phyloP scores from a whole-genome alignment of 108 stramenopile species.

The Cylindrotheca fusiformis region DNA sequence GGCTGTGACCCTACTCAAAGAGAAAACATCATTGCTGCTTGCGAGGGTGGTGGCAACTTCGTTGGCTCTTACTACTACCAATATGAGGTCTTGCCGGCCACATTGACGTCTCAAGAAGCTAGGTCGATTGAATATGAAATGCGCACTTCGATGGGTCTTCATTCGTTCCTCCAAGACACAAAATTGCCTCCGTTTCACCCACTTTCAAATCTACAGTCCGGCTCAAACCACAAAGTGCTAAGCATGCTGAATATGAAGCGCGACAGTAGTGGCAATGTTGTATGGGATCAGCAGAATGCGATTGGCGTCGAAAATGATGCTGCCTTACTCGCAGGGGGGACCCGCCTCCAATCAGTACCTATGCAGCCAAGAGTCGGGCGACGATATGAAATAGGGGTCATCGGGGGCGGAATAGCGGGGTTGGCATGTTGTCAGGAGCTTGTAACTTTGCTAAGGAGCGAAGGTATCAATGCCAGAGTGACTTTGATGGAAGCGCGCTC shows the following conservation, averaged over 20 bases:
- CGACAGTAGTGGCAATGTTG: conserved; percentile 35
- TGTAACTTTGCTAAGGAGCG: conserved; percentile 20
- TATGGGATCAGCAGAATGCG: conserved; percentile 20
- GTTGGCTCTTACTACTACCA: conserved; percentile 44
- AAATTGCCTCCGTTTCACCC: conserved; percentile 55
- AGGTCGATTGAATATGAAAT: not conserved
- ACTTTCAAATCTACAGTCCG: conserved; percentile 38
- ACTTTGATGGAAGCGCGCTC: conserved; percentile 44
- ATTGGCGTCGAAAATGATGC: conserved; percentile 1
- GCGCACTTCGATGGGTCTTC: conserved; percentile 42
- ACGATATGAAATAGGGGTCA: conserved; percentile 45
- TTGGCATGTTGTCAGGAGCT: conserved; percentile 45
- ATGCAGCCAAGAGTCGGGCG: conserved; percentile 43
- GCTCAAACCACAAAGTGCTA: conserved; percentile 29
- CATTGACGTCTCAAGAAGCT: conserved; percentile 7
- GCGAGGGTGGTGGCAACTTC: conserved; percentile 44
- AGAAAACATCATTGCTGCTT: conserved; percentile 30
- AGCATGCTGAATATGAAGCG: conserved; percentile 44
- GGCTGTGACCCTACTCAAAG: conserved; percentile 20
- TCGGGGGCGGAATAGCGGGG: conserved; percentile 62
- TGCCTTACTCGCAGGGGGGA: conserved; percentile 19
- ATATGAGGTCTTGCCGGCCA: conserved; percentile 34
- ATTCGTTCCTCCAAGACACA: conserved; percentile 44
- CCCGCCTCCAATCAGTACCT: conserved; percentile 21
- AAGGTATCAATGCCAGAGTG: conserved; percentile 43